Percentiles rank a stretch among this genome's conserved stretches.
These are phyloP conservation scores for Aureobasidium sp. DNA, from an alignment of 2,329 filamentous ascomycete genomes.

Conservation along the genomic window DNA sequence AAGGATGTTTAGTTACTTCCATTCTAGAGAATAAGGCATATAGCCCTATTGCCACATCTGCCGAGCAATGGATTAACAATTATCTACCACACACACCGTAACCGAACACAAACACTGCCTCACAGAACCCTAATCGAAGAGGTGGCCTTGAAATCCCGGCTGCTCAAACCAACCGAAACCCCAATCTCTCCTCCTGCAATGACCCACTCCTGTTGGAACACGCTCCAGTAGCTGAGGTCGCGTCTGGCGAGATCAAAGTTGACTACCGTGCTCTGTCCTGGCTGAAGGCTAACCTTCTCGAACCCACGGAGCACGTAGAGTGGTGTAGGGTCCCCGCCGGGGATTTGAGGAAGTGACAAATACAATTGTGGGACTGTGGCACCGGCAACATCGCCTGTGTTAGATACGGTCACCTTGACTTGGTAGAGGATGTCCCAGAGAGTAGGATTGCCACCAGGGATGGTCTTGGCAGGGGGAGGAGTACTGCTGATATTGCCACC, in stretches of 20 bases:
- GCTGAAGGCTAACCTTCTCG: constrained; percentile 33
- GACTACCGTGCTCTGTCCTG: constrained; percentile 22
- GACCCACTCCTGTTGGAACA: constrained; percentile 33
- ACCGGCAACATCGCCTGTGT: constrained; percentile 56
- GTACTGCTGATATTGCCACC: constrained; percentile 41
- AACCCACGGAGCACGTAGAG: constrained; percentile 37
- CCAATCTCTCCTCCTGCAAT: constrained; percentile 18
- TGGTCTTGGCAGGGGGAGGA: constrained; percentile 36
- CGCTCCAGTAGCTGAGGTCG: constrained; percentile 37
- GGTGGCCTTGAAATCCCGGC: constrained; percentile 20
- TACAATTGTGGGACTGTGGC: constrained; percentile 59
- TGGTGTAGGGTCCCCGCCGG: constrained; percentile 57
- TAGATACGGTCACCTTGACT: constrained; percentile 60
- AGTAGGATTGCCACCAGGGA: constrained; percentile 50
- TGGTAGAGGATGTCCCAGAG: constrained; percentile 63
- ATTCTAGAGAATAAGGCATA: not conserved
- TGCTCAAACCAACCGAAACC: constrained; percentile 24
- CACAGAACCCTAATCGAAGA: constrained; percentile 3
- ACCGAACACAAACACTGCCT: not conserved
- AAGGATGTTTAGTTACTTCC: not conserved
- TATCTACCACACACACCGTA: not conserved
- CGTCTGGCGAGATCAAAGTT: constrained; percentile 33
- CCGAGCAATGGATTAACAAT: not conserved
- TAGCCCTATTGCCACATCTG: not conserved
- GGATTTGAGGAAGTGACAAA: constrained; percentile 38